Conservation (phyloP, 805 yeast genomes). For the Saccharomycopsis oosterbeekiorum region DNA sequence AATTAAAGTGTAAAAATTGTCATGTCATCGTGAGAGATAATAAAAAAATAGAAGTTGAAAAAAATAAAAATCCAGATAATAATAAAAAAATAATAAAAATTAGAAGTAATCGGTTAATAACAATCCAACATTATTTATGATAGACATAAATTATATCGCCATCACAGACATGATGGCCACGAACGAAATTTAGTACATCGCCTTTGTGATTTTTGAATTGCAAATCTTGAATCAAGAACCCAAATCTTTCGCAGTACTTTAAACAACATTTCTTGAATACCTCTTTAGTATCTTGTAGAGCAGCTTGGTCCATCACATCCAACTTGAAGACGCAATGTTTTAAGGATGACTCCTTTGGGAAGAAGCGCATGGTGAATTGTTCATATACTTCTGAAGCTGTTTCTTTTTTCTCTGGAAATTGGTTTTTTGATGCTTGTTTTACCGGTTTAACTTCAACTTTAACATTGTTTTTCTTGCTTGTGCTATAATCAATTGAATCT, state of each 20-base stretch:
- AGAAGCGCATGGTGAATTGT: constrained; percentile 11
- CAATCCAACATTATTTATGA: background rate
- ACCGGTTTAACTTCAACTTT: background rate
- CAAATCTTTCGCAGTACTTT: constrained; percentile 11
- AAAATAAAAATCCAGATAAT: background rate
- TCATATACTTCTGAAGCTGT: background rate
- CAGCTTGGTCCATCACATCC: background rate
- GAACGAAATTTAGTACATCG: background rate
- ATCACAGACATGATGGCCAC: constrained; percentile 4
- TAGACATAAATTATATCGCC: constrained; percentile 15
- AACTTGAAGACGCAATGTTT: constrained; percentile 16
- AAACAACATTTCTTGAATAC: constrained; percentile 7
- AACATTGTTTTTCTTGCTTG: background rate
- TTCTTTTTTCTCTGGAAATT: background rate
- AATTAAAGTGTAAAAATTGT: too few species aligned
- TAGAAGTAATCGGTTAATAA: background rate
- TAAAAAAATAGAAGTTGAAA: background rate
- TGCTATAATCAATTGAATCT: background rate
- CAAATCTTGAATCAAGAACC: background rate
- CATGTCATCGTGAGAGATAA: too few species aligned
- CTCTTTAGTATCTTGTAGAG: constrained; percentile 1
- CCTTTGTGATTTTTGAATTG: constrained; percentile 14
- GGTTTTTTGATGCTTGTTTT: too few species aligned
- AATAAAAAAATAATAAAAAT: background rate
- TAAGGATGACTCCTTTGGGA: constrained; percentile 12